Base-by-base conservation (phyloP, 164 flowering plant species). In the Macadamia tetraphylla region DNA sequence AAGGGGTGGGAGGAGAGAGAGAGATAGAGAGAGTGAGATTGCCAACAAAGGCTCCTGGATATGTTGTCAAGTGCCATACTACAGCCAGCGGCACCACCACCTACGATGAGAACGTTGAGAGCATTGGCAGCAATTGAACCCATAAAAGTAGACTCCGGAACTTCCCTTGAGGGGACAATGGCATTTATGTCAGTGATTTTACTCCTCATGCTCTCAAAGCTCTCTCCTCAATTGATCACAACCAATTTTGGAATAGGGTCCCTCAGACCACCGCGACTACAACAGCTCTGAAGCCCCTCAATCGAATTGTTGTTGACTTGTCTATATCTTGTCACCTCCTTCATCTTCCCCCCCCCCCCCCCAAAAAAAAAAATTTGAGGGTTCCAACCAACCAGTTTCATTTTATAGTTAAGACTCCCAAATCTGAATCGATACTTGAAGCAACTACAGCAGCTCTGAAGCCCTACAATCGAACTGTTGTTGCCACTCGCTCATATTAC, bases 31-130 rank as follows among this genome's bases (percentile, higher is more conserved):
- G n/a, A n/a, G n/a, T n/a, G n/a, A n/a, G n/a, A n/a, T n/a, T n/a
- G n/a, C n/a, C n/a, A n/a, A n/a, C 62, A 15, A 59, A 95, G 86
- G 2, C 99, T 98, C 29, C 98, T 75, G 2, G 96, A 72, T 13
- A 67, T 86, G 30, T 96, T 98, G 58, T 95, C 98, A 0, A 92
- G 87, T 1, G 97, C 99, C 3, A 84, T 97, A 6, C 98, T 98
- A 58, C 85, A 82, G 14, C 98, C 99, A 32, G 99, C 92, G 62
- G 91, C 98, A 1, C 99, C 98, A 5, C 98, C 97, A n/a, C 99
- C 98, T 29, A 92, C 68, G 12, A 95, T 90, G 35, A 95, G 91
- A 51, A 95, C 71, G 58, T 92, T 98, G 17, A 94, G 84, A 32
- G 98, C 98, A 69, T 83, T 83, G 6, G 71, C 74, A 3, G 78